Conservation (phyloP, 202 grass and related monocot species). For the Schoenoplectus tabernaemontani region DNA sequence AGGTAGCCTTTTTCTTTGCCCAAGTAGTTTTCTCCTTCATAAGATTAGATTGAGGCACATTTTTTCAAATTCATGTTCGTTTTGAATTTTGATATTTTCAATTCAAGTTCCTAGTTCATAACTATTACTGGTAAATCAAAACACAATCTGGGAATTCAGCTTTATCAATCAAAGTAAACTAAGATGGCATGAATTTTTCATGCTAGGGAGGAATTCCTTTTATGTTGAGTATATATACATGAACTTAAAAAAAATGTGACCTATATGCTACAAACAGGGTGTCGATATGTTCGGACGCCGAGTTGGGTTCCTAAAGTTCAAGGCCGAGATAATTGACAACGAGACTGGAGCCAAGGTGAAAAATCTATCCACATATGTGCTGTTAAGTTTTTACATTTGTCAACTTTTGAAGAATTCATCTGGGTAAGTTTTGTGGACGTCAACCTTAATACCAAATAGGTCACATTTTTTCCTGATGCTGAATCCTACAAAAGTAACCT, state of each 20-base stretch:
- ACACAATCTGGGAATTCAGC: neutral
- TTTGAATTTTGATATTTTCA: neutral
- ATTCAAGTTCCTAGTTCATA: neutral
- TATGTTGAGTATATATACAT: neutral
- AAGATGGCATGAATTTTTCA: neutral
- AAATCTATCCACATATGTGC: neutral
- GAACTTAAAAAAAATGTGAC: neutral
- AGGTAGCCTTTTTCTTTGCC: constrained; percentile 30
- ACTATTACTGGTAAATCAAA: neutral
- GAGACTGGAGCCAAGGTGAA: constrained; percentile 66
- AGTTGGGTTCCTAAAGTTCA: constrained; percentile 91
- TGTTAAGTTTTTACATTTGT: neutral
- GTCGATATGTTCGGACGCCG: constrained; percentile 84
- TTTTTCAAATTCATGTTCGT: neutral
- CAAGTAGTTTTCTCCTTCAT: neutral
- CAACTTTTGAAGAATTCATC: neutral
- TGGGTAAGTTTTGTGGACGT: neutral
- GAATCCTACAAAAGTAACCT: neutral
- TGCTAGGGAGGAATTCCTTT: neutral
- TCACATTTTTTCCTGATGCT: neutral
- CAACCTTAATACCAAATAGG: neutral
- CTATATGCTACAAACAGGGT: constrained; percentile 28
- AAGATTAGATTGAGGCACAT: neutral
- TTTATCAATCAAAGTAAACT: neutral
- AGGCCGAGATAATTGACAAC: constrained; percentile 67